Percentiles rank a stretch among this genome's conserved stretches.
phyloP scores from a whole-genome alignment of 495 filamentous ascomycete genomes.

The Cairneyella variabilis region DNA sequence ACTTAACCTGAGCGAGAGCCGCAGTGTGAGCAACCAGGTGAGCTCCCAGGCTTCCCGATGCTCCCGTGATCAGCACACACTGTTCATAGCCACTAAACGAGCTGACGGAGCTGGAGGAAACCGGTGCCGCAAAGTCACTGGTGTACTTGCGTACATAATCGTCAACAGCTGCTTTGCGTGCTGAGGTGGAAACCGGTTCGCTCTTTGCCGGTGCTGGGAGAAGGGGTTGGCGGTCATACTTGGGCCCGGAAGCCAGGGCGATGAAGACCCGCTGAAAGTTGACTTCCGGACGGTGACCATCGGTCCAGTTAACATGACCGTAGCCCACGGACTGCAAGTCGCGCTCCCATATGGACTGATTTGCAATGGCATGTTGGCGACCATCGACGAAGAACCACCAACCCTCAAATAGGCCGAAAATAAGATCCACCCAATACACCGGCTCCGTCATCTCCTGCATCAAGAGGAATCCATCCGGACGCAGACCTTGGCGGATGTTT shows the following conservation, averaged over 20 bases:
- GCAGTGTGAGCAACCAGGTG: constrained; percentile 42
- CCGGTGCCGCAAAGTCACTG: constrained; percentile 17
- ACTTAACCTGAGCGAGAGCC: constrained; percentile 28
- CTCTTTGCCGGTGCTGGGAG: constrained; percentile 23
- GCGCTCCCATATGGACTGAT: constrained; percentile 32
- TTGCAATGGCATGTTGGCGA: constrained; percentile 39
- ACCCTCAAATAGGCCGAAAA: constrained; percentile 40
- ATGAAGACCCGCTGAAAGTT: constrained; percentile 41
- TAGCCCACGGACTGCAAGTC: constrained; percentile 40
- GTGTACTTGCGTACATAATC: constrained; percentile 28
- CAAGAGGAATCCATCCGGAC: constrained; percentile 7
- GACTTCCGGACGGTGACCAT: constrained; percentile 38
- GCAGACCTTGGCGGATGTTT: constrained; percentile 33
- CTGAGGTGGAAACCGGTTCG: constrained; percentile 24
- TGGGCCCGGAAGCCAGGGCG: constrained; percentile 38
- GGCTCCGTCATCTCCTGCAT: constrained; percentile 26
- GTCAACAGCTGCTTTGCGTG: constrained; percentile 31
- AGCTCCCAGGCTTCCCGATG: constrained; percentile 46
- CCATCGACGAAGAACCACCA: constrained; percentile 53
- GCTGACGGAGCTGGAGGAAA: background rate
- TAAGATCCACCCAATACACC: constrained; percentile 34
- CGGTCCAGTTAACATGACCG: constrained; percentile 45
- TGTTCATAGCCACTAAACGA: background rate
- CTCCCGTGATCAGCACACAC: constrained; percentile 48
- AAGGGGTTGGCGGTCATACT: constrained; percentile 25